Percentiles rank a stretch among this genome's conserved stretches.
phyloP scores from a whole-genome alignment of 805 yeast genomes.

The Suhomyces sp. region DNA sequence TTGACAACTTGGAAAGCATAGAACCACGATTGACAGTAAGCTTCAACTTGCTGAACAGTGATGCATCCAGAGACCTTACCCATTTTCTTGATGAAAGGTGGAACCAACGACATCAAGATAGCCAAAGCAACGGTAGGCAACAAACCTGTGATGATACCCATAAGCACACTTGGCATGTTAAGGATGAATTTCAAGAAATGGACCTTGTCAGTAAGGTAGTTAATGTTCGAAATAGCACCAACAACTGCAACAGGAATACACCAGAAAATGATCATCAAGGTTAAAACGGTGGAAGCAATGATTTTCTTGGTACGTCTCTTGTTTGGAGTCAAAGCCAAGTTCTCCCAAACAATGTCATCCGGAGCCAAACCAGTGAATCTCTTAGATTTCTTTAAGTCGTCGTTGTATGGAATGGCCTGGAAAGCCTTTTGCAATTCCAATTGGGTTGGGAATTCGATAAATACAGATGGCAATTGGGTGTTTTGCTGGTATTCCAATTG shows the following conservation, averaged over 20 bases:
- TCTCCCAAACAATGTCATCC: constrained; percentile 81
- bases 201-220: constrained; percentile 21
- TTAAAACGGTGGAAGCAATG: constrained; percentile 61
- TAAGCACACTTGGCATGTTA: constrained; percentile 20
- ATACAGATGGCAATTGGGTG: constrained; percentile 63
- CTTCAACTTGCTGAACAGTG: constrained; percentile 24
- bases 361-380: constrained; percentile 68
- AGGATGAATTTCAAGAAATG: constrained; percentile 23
- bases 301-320: constrained; percentile 56
- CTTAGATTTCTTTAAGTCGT: constrained; percentile 45
- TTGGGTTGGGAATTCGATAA: constrained; percentile 79
- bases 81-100: constrained; percentile 25
- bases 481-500: constrained; percentile 54
- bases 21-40: constrained; percentile 27
- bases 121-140: constrained; percentile 27
- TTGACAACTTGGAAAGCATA: constrained; percentile 31
- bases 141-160: constrained; percentile 28
- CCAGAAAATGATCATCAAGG: constrained; percentile 76
- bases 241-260: constrained; percentile 50
- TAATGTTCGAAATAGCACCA: constrained; percentile 30
- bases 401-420: constrained; percentile 69
- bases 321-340: constrained; percentile 55
- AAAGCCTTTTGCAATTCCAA: constrained; percentile 84
- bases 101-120: constrained; percentile 27
- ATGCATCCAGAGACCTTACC: constrained; percentile 24